Conservation (phyloP, 345 rosid genomes). For the Eucalyptus guilfoylei region DNA sequence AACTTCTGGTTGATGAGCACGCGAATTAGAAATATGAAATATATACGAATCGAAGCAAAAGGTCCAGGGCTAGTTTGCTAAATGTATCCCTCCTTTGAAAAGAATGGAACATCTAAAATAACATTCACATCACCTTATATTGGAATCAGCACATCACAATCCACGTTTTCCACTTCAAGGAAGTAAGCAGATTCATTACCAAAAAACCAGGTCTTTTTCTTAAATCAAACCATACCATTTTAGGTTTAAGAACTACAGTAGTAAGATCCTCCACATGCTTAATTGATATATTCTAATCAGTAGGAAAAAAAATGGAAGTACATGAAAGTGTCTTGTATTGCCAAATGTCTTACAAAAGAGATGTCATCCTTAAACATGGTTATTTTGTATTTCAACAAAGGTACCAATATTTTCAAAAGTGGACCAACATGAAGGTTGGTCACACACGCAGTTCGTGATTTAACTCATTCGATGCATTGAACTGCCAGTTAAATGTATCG, state of each 20-base stretch:
- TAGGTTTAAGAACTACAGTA: background rate
- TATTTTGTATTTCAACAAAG: background rate
- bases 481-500: background rate
- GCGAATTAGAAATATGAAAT: background rate
- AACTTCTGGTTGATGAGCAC: background rate
- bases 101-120: background rate
- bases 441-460: background rate
- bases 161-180: background rate
- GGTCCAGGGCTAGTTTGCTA: background rate
- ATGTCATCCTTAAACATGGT: background rate
- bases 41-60: background rate
- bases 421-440: background rate
- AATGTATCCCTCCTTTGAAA: background rate
- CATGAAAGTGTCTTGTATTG: background rate
- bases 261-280: background rate
- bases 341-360: background rate
- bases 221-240: background rate
- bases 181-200: background rate
- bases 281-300: background rate
- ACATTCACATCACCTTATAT: background rate
- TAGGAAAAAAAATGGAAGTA: background rate
- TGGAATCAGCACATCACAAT: background rate
- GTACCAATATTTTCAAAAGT: background rate
- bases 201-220: background rate
- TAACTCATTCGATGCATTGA: background rate